Percentiles rank a stretch among this genome's conserved stretches.
phyloP scores from a whole-genome alignment of 225 moss, liverwort and hornwort species.

The Antitrichia curtipendula region DNA sequence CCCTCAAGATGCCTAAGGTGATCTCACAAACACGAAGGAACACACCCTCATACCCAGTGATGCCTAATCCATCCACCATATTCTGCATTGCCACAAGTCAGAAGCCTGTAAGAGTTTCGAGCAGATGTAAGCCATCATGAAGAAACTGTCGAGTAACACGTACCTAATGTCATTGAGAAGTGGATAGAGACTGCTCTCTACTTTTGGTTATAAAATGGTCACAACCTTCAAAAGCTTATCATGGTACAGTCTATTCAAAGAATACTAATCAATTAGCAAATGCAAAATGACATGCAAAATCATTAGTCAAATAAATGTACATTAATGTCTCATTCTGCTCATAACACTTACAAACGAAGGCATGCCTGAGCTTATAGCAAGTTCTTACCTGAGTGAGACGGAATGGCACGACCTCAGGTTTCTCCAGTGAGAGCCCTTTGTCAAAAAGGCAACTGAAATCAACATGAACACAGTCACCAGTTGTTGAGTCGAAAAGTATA shows the following conservation, averaged over 20 bases:
- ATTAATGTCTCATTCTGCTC: neutral
- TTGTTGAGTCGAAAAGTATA: constrained; percentile 89
- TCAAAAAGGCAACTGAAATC: constrained; percentile 99
- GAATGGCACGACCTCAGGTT: constrained; percentile 97
- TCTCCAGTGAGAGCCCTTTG: constrained; percentile 86
- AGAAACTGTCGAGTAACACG: neutral
- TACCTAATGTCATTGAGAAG: neutral
- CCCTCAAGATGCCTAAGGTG: constrained; percentile 73
- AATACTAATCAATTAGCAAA: neutral
- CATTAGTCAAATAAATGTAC: neutral
- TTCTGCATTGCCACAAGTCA: constrained; percentile 44
- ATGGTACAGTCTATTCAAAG: neutral
- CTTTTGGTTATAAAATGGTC: neutral
- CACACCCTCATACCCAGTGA: constrained; percentile 97
- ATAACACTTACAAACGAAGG: neutral
- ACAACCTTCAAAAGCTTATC: neutral
- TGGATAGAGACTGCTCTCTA: neutral
- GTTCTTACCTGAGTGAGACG: constrained; percentile 73
- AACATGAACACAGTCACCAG: constrained; percentile 96
- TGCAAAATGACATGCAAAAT: neutral
- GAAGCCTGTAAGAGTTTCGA: neutral
- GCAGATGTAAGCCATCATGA: neutral
- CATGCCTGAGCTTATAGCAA: neutral
- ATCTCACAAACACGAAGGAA: constrained; percentile 92
- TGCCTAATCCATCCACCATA: constrained; percentile 97